phyloP scores from a whole-genome alignment of 352 stramenopile genomes.

The Thalassiosira ordinaria region DNA sequence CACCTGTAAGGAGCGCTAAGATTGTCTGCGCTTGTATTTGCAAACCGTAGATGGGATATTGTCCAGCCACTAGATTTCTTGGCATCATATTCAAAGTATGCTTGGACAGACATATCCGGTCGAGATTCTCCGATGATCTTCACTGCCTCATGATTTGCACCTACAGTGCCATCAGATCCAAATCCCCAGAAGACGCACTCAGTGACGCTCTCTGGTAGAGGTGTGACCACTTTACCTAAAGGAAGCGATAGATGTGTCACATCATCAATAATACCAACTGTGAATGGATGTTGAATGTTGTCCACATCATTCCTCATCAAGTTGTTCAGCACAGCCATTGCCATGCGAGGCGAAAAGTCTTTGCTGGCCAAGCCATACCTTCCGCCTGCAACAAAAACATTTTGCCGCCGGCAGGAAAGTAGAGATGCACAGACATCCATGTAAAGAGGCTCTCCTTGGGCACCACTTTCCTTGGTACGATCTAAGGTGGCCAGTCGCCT shows the following conservation, averaged over 20 bases:
- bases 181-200: conserved; percentile 92
- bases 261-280: conserved; percentile 88
- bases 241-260: conserved; percentile 74
- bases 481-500: conserved; percentile 91
- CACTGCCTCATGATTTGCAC: conserved; percentile 74
- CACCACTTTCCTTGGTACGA: conserved; percentile 89
- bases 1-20: conserved; percentile 56
- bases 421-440: conserved; percentile 92
- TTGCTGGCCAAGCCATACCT: conserved; percentile 82
- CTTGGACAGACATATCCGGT: conserved; percentile 73
- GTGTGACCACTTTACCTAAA: conserved; percentile 75
- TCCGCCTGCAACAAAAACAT: conserved; percentile 88
- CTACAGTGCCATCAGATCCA: conserved; percentile 83
- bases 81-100: conserved; percentile 83
- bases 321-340: conserved; percentile 86
- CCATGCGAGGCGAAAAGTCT: conserved; percentile 88
- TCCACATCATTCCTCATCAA: conserved; percentile 58
- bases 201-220: conserved; percentile 81
- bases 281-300: conserved; percentile 83
- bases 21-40: conserved; percentile 23
- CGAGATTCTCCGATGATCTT: conserved; percentile 80
- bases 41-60: conserved; percentile 76
- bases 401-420: conserved; percentile 84
- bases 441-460: conserved; percentile 91
- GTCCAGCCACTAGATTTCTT: conserved; percentile 83